A percentile compares a stretch with the other conserved stretches of the same genome.
Evolutionary conservation across 164 flowering plant species (phyloP).

Genomic region (Protea cynaroides): DNA sequence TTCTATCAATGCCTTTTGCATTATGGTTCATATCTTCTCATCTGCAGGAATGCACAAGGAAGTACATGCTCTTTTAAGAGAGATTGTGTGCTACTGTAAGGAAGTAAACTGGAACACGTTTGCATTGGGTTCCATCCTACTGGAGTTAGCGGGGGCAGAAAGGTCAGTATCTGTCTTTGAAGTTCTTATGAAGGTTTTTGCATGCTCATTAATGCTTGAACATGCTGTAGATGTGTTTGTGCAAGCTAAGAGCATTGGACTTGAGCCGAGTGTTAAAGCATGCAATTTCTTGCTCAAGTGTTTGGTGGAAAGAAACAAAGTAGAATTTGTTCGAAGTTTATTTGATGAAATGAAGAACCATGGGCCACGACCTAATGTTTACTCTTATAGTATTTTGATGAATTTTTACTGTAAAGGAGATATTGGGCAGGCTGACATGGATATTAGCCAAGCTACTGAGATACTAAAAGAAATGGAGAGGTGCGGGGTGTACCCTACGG

Average conservation of each 20-base stretch:
- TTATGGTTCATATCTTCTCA: conserved; percentile 40
- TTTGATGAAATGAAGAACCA: conserved; percentile 44
- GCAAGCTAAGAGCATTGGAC: conserved; percentile 31
- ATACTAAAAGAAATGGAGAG: conserved; percentile 41
- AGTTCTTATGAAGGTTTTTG: conserved; percentile 47
- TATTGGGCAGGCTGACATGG: conserved; percentile 6
- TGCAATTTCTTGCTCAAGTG: conserved; percentile 64
- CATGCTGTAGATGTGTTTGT: conserved; percentile 38
- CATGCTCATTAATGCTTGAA: conserved; percentile 41
- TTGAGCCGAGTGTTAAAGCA: conserved; percentile 16
- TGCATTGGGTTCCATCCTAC: conserved; percentile 22
- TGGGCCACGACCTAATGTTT: conserved; percentile 53
- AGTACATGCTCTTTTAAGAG: conserved; percentile 37
- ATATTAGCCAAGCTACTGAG: conserved; percentile 29
- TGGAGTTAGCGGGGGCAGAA: conserved; percentile 19
- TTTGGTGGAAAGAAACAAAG: conserved; percentile 30
- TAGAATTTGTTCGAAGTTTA: conserved; percentile 19
- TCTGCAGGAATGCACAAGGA: conserved; percentile 33
- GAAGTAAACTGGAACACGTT: conserved; percentile 20
- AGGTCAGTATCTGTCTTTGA: conserved; percentile 19
- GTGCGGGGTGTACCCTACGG: conserved; percentile 32
- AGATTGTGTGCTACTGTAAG: conserved; percentile 31
- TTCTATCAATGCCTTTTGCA: conserved; percentile 33
- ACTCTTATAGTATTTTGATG: conserved; percentile 54
- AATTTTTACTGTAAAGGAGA: conserved; percentile 35